Base-by-base conservation (phyloP, 805 yeast species). In the Lipomyces mesembrius region DNA sequence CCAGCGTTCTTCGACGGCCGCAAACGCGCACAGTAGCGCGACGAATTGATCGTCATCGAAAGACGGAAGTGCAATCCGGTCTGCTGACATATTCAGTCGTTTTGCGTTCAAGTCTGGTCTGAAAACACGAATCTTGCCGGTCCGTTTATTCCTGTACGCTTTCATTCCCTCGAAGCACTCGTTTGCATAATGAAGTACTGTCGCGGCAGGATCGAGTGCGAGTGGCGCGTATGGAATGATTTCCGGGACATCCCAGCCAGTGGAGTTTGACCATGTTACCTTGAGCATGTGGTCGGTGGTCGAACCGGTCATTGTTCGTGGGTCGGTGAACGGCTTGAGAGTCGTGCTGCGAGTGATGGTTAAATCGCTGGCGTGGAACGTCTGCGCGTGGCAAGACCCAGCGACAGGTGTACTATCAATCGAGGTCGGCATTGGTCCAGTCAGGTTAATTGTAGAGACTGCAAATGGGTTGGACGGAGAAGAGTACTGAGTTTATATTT, bases 131-230 rank as follows among this genome's bases (percentile, higher is more conserved):
- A 74, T 71, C 20, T 57, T 54, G 20, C 70, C 67, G 12, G 67
- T 63, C 43, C 32, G 29, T 25, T 54, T 57, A 56, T 75, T 58
- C 27, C 65, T 73, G 84, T 92, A 94, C 12, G 97, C 98, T 82
- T 94, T 94, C 82, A 93, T 83, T 73, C 98, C 98, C 82, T 94
- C 98, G 72, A 94, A 94, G 66, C 93, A 84, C 79, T 92, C 97
- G 75, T 94, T 94, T 3, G 96, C 94, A 75, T 94, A 94, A 82
- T 94, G 98, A 81, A 94, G 86, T 35, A 92, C 98, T 77, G 90
- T 25, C 96, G 87, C 35, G 20, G 97, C 87, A 32, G 98, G 98
- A 75, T 92, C 97, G 65, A 94, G 78, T 14, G 82, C 73, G 61
- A 94, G 79, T 56, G 86, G 86, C 57, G 88, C 93, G 77, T 91